Conservation (phyloP, 805 yeast species). For the Candida insectalens region DNA sequence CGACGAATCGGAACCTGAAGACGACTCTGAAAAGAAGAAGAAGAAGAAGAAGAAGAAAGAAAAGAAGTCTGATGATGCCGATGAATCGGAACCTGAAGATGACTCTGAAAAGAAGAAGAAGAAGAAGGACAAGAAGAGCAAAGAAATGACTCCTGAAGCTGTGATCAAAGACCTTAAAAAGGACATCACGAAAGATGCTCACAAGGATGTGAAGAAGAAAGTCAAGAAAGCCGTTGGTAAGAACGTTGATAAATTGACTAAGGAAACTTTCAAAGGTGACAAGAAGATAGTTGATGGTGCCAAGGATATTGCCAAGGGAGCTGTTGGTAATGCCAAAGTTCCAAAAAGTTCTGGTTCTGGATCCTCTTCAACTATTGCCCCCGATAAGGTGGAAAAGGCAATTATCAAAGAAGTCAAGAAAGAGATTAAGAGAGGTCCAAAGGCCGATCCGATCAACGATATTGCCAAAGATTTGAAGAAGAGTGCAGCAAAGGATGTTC, state of each 20-base stretch:
- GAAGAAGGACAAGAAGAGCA: background rate
- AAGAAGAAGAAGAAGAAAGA: background rate
- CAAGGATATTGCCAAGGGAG: background rate
- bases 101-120: background rate
- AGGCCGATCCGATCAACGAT: no score
- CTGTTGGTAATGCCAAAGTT: no score
- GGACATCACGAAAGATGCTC: background rate
- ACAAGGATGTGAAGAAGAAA: background rate
- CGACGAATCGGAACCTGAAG: background rate
- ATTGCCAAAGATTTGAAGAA: background rate
- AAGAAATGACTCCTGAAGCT: background rate
- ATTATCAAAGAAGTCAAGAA: background rate
- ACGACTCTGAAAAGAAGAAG: background rate
- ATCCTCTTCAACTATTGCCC: no score
- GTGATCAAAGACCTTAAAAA: background rate
- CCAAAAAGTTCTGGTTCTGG: no score
- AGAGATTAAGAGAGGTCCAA: no score
- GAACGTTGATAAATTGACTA: background rate
- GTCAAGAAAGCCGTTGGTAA: background rate
- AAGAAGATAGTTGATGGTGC: background rate
- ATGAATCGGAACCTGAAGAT: background rate
- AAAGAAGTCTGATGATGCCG: background rate
- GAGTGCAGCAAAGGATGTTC: background rate
- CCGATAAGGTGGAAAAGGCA: no score
- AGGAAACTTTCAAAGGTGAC: background rate